These are phyloP conservation scores for Sicyos edulis DNA, from an alignment of 306 rosid species.

Conservation along the genomic window DNA sequence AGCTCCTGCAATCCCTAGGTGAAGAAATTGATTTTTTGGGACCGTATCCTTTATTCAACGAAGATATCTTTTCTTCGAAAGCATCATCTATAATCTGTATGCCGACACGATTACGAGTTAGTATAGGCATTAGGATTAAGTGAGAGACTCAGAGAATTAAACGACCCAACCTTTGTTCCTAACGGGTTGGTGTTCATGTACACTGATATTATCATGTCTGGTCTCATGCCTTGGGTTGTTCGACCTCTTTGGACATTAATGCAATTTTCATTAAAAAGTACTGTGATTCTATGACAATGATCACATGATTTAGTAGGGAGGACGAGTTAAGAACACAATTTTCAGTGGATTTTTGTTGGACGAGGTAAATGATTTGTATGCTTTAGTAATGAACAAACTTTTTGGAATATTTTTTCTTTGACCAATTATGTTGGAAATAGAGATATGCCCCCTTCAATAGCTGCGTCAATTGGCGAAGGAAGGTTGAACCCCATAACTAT, in stretches of 20 bases:
- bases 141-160: not conserved
- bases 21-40: slow-evolving; percentile 74
- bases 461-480: slow-evolving; percentile 78
- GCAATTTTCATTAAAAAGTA: not conserved
- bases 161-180: not conserved
- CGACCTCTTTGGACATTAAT: not conserved
- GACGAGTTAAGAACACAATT: not conserved
- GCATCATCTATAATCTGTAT: not conserved
- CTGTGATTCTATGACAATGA: not conserved
- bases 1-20: slow-evolving; percentile 44
- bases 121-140: not conserved
- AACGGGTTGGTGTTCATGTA: not conserved
- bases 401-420: slow-evolving; percentile 35
- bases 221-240: not conserved
- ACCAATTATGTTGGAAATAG: slow-evolving; percentile 38
- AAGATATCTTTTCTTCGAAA: not conserved
- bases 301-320: not conserved
- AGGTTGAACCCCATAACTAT: slow-evolving; percentile 68
- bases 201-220: too few species aligned
- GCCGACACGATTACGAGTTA: not conserved
- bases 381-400: not conserved
- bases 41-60: slow-evolving; percentile 62
- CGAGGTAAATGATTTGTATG: not conserved
- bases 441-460: slow-evolving; percentile 64
- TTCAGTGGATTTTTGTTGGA: not conserved